Evolutionary conservation across 2,329 filamentous ascomycete species (phyloP).

Genomic region (Trichoderma cornu-damae): DNA sequence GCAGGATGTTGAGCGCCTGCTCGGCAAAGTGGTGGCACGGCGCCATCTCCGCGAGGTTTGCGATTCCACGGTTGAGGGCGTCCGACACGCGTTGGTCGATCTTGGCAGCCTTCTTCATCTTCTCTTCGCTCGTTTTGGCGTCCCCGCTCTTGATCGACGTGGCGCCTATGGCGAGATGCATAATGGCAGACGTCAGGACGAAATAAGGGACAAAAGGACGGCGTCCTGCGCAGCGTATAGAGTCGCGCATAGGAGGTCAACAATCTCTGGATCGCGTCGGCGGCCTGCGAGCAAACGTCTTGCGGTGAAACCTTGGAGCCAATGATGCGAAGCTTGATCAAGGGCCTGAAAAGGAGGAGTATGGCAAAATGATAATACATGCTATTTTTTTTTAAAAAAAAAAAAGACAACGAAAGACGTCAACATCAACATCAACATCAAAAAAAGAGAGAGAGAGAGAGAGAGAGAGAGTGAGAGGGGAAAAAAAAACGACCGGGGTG

Average conservation of each 20-base stretch:
- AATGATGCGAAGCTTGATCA: conserved; percentile 60
- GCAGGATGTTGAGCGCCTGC: conserved; percentile 55
- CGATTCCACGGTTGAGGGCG: conserved; percentile 49
- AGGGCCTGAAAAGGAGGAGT: conserved; percentile 67
- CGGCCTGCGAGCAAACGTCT: conserved; percentile 60
- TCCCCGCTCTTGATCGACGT: conserved; percentile 26
- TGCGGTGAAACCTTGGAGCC: conserved; percentile 59
- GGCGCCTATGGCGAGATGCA: conserved; percentile 53
- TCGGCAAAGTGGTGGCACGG: conserved; percentile 57
- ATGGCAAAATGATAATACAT: conserved; percentile 69
- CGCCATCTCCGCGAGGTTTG: conserved; percentile 56
- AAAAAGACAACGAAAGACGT: too few relatives aligned
- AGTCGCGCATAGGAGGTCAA: conserved; percentile 53
- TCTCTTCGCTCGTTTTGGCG: conserved; percentile 21
- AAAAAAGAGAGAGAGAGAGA: not conserved
- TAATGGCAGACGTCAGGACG: conserved; percentile 56
- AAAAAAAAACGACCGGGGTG: not conserved
- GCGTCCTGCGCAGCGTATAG: conserved; percentile 54
- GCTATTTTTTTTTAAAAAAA: conserved; percentile 25
- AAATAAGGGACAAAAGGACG: conserved; percentile 58
- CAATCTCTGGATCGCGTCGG: conserved; percentile 54
- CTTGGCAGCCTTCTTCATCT: conserved; percentile 33
- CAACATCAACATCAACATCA: not conserved
- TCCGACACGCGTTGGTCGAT: conserved; percentile 39
- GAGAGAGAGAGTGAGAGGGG: conserved; percentile 17